These are phyloP conservation scores for Ogataea zsoltii DNA, from an alignment of 805 yeast species.

Conservation along the genomic window DNA sequence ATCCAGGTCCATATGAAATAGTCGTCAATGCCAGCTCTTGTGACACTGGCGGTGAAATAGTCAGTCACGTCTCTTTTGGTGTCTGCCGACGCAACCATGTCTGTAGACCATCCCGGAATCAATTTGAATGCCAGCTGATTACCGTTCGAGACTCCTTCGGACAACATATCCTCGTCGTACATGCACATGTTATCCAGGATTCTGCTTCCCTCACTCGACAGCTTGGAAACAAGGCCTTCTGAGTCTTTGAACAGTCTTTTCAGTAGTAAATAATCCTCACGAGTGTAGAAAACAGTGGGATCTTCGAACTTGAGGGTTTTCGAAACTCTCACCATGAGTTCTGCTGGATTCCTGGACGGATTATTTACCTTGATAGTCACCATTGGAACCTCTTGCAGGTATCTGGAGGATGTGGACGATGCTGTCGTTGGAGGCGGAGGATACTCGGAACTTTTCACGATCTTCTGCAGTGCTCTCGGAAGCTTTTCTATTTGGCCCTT, in stretches of 20 bases:
- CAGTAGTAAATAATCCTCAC: conserved; percentile 75
- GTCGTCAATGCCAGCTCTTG: conserved; percentile 75
- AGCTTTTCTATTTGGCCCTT: conserved; percentile 54
- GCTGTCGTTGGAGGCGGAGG: conserved; percentile 60
- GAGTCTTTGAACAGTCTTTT: conserved; percentile 67
- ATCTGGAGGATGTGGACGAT: conserved; percentile 23
- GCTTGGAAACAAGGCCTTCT: conserved; percentile 56
- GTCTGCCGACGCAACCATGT: conserved; percentile 30
- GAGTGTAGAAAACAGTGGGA: conserved; percentile 65
- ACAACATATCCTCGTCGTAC: conserved; percentile 37
- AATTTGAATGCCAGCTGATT: conserved; percentile 30
- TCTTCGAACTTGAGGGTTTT: conserved; percentile 67
- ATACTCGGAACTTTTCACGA: conserved; percentile 65
- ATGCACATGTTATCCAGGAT: conserved; percentile 42
- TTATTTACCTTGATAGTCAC: conserved; percentile 40
- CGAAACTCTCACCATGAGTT: conserved; percentile 58
- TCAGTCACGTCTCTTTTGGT: conserved; percentile 23
- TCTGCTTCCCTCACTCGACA: conserved; percentile 74
- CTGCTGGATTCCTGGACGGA: conserved; percentile 51
- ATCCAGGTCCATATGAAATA: conserved; percentile 93
- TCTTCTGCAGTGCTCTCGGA: conserved; percentile 66
- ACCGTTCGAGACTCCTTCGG: conserved; percentile 37
- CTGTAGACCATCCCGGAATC: conserved; percentile 38
- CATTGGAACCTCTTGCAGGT: conserved; percentile 37
- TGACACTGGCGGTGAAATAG: conserved; percentile 47